These are phyloP conservation scores for Amanita rubescens DNA, from an alignment of 768 basidiomycete species.

Conservation along the genomic window DNA sequence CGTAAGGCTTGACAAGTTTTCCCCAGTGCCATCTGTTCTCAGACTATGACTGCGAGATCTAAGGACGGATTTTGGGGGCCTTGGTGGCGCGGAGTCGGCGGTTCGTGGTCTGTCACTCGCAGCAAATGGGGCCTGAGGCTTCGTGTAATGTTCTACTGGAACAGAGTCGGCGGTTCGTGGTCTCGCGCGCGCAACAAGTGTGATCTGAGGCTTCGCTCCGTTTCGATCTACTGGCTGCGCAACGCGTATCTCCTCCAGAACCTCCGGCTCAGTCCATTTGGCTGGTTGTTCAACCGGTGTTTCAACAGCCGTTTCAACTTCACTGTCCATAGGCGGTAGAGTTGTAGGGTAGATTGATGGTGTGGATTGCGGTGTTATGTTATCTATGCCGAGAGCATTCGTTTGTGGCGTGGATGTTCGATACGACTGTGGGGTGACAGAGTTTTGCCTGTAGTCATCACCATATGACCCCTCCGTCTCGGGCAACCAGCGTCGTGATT, in stretches of 20 bases:
- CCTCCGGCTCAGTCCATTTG: neutral
- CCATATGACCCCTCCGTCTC: neutral
- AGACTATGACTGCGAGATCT: constrained; percentile 7
- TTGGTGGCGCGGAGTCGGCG: constrained; percentile 14
- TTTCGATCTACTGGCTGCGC: neutral
- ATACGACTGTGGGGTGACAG: neutral
- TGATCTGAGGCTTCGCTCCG: neutral
- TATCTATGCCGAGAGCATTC: constrained; percentile 4
- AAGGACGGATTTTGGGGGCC: constrained; percentile 17
- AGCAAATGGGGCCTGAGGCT: too few species aligned
- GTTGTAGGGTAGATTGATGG: constrained; percentile 45
- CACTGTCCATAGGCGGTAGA: constrained; percentile 30
- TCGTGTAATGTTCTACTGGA: too few species aligned
- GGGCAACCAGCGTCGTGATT: neutral
- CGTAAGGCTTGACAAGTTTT: constrained; percentile 23
- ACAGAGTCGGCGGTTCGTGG: constrained; percentile 4
- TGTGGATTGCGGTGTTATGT: constrained; percentile 34
- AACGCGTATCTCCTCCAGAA: neutral
- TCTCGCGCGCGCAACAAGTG: neutral
- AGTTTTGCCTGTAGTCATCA: neutral
- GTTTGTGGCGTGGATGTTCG: neutral
- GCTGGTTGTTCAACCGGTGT: neutral
- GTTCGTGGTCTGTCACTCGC: constrained; percentile 4
- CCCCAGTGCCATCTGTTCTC: constrained; percentile 21
- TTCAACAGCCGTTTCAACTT: constrained; percentile 9